phyloP scores from a whole-genome alignment of 2,329 filamentous ascomycete species.

The Fusarium hostae region DNA sequence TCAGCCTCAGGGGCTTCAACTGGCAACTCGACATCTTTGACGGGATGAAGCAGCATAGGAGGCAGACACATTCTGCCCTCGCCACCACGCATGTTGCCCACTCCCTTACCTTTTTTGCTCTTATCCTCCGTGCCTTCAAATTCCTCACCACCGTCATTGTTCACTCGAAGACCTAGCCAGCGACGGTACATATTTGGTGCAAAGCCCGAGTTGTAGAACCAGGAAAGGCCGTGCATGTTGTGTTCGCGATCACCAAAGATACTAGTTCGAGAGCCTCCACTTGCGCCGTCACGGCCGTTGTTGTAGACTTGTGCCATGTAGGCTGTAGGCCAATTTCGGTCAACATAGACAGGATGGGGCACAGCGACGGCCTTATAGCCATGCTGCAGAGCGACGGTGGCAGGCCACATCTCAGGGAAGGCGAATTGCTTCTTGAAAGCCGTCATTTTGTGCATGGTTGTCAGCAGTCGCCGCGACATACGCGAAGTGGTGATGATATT shows the following conservation, averaged over 20 bases:
- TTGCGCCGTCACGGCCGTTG: conserved; percentile 77
- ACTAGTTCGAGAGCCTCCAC: conserved; percentile 76
- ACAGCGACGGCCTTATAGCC: conserved; percentile 92
- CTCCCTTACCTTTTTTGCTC: conserved; percentile 60
- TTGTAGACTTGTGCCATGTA: conserved; percentile 86
- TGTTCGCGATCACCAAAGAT: conserved; percentile 88
- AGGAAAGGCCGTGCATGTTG: conserved; percentile 86
- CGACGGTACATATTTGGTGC: conserved; percentile 82
- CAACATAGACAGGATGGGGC: conserved; percentile 88
- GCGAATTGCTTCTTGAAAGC: conserved; percentile 86
- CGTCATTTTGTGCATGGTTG: conserved; percentile 92
- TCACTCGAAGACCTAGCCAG: conserved; percentile 85
- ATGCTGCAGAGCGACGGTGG: conserved; percentile 87
- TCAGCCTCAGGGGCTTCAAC: conserved; percentile 67
- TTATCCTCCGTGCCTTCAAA: conserved; percentile 71
- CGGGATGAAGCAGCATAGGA: conserved; percentile 87
- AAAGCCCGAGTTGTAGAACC: conserved; percentile 92
- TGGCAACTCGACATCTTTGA: conserved; percentile 78
- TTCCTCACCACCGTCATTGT: conserved; percentile 81
- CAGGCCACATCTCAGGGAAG: conserved; percentile 97
- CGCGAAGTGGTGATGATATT: conserved; percentile 90
- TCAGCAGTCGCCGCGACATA: conserved; percentile 81
- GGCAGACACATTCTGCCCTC: conserved; percentile 92
- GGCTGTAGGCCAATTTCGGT: conserved; percentile 84
- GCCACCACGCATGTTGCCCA: conserved; percentile 69